Evolutionary conservation across 164 flowering plant species (phyloP).

Genomic region (Piper longum): DNA sequence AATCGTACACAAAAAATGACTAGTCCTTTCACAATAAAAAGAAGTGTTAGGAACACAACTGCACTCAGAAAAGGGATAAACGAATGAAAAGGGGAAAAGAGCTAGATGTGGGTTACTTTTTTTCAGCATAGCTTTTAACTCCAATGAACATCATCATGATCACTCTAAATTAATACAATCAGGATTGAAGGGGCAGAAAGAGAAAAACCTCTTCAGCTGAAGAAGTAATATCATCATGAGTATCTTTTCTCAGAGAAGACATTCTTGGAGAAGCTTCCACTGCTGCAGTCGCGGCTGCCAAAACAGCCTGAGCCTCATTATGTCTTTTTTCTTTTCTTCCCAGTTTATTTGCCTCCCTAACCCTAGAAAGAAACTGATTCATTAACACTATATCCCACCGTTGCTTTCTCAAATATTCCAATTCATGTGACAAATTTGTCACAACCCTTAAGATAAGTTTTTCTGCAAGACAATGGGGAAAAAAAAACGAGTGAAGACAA

Average conservation of each 20-base stretch:
- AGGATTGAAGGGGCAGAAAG: not conserved
- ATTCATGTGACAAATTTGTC: slow-evolving; percentile 54
- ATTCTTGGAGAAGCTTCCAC: slow-evolving; percentile 86
- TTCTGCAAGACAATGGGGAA: slow-evolving; percentile 34
- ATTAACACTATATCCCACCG: slow-evolving; percentile 79
- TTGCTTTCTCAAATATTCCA: slow-evolving; percentile 37
- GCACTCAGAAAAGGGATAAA: no score
- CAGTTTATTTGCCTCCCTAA: slow-evolving; percentile 73
- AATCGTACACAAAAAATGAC: no score
- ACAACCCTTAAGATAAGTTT: slow-evolving; percentile 44
- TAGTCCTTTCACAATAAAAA: no score
- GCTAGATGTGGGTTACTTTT: no score
- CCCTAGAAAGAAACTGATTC: slow-evolving; percentile 58
- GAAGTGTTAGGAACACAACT: no score
- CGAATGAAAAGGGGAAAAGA: no score
- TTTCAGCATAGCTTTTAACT: no score
- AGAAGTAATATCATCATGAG: slow-evolving; percentile 36
- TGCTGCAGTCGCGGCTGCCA: slow-evolving; percentile 98
- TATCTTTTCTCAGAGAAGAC: slow-evolving; percentile 73
- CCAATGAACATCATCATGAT: no score
- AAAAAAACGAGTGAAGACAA: not conserved
- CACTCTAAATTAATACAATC: no score
- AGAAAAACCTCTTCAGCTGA: slow-evolving; percentile 39
- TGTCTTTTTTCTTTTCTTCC: slow-evolving; percentile 84
- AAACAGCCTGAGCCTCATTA: slow-evolving; percentile 87